Percentiles rank a stretch among this genome's conserved stretches.
These are phyloP conservation scores for Candolleomyces aberdarensis DNA, from an alignment of 768 basidiomycete genomes.

Conservation along the genomic window DNA sequence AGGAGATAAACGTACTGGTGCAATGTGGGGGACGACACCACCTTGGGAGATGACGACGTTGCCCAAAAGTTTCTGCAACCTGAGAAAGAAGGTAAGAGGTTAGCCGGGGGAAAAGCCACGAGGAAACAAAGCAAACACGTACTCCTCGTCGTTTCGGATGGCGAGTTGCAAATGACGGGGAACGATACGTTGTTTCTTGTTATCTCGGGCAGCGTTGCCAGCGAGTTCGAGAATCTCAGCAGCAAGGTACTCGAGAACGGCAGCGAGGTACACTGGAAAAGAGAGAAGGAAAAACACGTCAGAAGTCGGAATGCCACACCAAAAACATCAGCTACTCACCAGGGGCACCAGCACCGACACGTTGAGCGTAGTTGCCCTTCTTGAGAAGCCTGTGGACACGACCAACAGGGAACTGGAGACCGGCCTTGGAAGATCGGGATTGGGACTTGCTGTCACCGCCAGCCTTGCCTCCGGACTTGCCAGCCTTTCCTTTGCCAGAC, in stretches of 20 bases:
- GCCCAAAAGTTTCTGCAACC: conserved; percentile 81
- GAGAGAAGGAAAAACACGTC: neutral
- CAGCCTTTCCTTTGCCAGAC: conserved; percentile 48
- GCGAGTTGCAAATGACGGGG: conserved; percentile 91
- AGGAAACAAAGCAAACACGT: conserved; percentile 8
- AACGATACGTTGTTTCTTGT: conserved; percentile 93
- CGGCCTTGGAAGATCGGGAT: conserved; percentile 72
- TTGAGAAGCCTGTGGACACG: conserved; percentile 89
- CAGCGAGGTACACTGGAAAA: conserved; percentile 75
- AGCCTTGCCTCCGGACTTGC: conserved; percentile 43
- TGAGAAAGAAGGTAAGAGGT: conserved; percentile 19
- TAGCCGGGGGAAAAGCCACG: neutral
- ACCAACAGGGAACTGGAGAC: conserved; percentile 86
- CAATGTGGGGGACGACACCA: conserved; percentile 51
- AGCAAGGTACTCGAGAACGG: conserved; percentile 88
- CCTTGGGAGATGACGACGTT: conserved; percentile 89
- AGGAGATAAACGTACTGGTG: conserved; percentile 1
- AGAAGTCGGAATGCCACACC: neutral
- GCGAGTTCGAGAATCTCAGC: conserved; percentile 93
- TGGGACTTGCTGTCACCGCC: conserved; percentile 60
- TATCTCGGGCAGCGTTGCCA: conserved; percentile 79
- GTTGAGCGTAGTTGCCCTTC: conserved; percentile 84
- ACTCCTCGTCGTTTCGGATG: conserved; percentile 90
- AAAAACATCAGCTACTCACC: conserved; percentile 35
- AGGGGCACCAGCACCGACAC: conserved; percentile 88